These are phyloP conservation scores for Fusarium coffeatum DNA, from an alignment of 2,329 filamentous ascomycete species.

Conservation along the genomic window DNA sequence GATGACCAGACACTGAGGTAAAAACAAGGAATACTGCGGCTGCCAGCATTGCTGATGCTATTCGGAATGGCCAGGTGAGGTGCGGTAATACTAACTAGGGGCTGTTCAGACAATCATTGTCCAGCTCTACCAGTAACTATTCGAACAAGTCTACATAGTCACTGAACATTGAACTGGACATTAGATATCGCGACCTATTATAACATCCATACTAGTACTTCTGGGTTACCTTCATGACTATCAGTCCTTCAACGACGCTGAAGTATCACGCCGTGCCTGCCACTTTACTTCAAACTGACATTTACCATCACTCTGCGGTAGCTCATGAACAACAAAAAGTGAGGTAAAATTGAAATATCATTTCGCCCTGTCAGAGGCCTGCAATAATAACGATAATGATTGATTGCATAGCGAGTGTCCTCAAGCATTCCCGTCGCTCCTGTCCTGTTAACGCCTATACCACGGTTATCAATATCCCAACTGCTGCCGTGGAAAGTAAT, in stretches of 20 bases:
- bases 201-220: not conserved
- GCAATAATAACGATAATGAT: constrained; percentile 4
- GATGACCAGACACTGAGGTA: not conserved
- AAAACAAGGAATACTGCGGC: not conserved
- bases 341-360: not conserved
- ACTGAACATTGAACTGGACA: not conserved
- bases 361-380: constrained; percentile 4
- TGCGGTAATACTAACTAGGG: not conserved
- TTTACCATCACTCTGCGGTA: not conserved
- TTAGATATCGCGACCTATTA: not conserved
- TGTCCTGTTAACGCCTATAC: constrained; percentile 37
- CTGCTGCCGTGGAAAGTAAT: constrained; percentile 6
- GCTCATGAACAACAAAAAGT: not conserved
- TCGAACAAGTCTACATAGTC: not conserved
- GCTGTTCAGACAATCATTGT: constrained; percentile 1
- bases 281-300: not conserved
- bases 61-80: not conserved
- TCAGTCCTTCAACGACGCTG: not conserved
- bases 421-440: constrained; percentile 29
- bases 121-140: not conserved
- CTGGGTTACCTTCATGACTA: not conserved
- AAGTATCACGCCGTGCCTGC: not conserved
- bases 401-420: constrained; percentile 34
- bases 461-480: constrained; percentile 29
- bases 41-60: not conserved